phyloP scores from a whole-genome alignment of 2,329 filamentous ascomycete species.

The Ophiobolus disseminans region DNA sequence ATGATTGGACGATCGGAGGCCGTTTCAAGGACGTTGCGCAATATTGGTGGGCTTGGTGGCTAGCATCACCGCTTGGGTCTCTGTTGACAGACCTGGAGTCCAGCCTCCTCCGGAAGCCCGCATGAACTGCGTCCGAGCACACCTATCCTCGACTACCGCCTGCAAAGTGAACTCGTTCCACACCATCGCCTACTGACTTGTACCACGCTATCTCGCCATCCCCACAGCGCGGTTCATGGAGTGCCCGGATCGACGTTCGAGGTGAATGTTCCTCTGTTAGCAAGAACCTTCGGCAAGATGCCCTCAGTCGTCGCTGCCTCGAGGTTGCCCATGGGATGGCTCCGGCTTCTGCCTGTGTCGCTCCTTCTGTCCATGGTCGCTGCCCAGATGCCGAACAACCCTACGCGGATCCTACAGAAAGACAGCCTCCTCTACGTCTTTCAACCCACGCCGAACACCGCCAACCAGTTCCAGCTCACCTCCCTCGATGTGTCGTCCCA shows the following conservation, averaged over 20 bases:
- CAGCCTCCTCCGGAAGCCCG: constrained; percentile 39
- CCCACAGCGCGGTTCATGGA: constrained; percentile 25
- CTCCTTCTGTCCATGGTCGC: constrained; percentile 15
- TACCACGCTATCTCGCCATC: constrained; percentile 18
- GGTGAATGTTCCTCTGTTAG: constrained; percentile 27
- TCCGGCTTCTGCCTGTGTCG: constrained; percentile 4
- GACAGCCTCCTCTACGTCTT: constrained; percentile 73
- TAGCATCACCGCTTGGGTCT: constrained; percentile 27
- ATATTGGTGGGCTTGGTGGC: constrained; percentile 22
- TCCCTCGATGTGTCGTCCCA: constrained; percentile 70
- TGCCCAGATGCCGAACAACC: constrained; percentile 74
- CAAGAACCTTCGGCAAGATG: constrained; percentile 9
- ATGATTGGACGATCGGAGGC: constrained; percentile 20
- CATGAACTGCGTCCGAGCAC: constrained; percentile 45
- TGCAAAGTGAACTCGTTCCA: constrained; percentile 9
- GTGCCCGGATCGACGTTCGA: constrained; percentile 16
- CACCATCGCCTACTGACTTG: constrained; percentile 20
- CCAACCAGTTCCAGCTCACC: constrained; percentile 62
- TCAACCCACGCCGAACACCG: constrained; percentile 58
- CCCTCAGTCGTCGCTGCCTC: constrained; percentile 3
- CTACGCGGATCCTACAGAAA: constrained; percentile 72
- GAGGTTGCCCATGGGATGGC: constrained; percentile 5
- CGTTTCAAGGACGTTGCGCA: constrained; percentile 29
- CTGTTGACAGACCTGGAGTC: constrained; percentile 43
- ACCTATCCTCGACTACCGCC: constrained; percentile 15